Evolutionary conservation across 2,329 filamentous ascomycete species (phyloP), one percentile per base, ranked within the genome.

Genomic region (Alternaria sp.): DNA sequence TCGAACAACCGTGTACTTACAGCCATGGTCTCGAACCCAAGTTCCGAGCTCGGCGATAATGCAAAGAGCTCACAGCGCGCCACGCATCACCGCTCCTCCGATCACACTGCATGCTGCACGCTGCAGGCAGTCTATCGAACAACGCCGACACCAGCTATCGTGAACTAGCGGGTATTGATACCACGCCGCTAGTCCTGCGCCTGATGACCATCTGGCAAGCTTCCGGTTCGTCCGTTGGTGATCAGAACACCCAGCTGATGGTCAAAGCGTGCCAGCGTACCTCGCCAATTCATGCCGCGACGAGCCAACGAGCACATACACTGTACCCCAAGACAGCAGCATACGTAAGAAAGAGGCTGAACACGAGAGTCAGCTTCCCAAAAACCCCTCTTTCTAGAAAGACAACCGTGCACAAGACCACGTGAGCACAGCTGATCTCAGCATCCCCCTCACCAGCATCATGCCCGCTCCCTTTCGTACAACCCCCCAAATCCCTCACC

Each of bases 21-120:
- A 41, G 4, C 9, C 20, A 15, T 1, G 49, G 12, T 53, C 30
- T 4, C 21, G 20, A 53, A 53, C 8, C 20, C 15, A 25, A n/a
- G 20, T 53, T 53, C 30, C 30, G 49, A 14, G 28, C 49, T 53
- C 30, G 49, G 49, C 49, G 49, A 53, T 25, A 25, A 41, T n/a
- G 49, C 49, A 41, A 37, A 53, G 49, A 23, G 49, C 49, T 53
- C 49, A 53, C 49, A 41, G 49, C 20, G 49, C 41, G 57, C 49
- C 41, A 45, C 49, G 49, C 47, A 46, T 33, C 23, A 51, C 49
- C 47, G 26, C 26, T 45, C 28, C 20, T 30, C 20, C 33, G n/a
- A 59, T 20, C 49, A 51, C 33, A 21, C 57, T 54, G 57, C 57
- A 54, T 45, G 26, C 15, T 59, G 57, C 57, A 54, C 30, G 37